phyloP scores from a whole-genome alignment of 257 asterid genomes.

The Vinca minor region DNA sequence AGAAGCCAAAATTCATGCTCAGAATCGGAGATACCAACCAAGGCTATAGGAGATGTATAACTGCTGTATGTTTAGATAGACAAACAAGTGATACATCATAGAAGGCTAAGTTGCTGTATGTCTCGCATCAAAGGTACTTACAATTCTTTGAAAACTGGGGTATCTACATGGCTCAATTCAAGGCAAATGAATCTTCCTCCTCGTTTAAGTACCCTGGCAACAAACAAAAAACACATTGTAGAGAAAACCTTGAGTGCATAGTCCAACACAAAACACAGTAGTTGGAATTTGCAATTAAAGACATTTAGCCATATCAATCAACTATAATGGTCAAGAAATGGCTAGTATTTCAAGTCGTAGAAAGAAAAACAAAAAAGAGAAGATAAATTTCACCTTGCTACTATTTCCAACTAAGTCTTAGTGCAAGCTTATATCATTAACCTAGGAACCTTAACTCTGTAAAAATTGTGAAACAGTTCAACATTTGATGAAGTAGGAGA shows the following conservation, averaged over 20 bases:
- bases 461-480: not conserved
- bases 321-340: not conserved
- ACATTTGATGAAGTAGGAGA: not conserved
- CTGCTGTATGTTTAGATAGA: too few relatives aligned
- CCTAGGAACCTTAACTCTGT: not conserved
- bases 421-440: not conserved
- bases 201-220: conserved; percentile 71
- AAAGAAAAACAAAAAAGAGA: not conserved
- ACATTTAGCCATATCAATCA: not conserved
- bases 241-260: not conserved
- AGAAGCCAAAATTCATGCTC: not conserved
- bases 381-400: not conserved
- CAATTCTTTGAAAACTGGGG: conserved; percentile 69
- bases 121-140: conserved; percentile 30
- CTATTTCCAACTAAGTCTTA: not conserved
- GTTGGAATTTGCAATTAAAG: not conserved
- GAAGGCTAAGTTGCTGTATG: not conserved
- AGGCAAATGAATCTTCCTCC: conserved; percentile 99
- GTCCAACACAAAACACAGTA: not conserved
- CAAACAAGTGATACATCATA: not conserved
- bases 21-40: not conserved
- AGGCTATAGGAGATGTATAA: too few relatives aligned
- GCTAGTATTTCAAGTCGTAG: not conserved
- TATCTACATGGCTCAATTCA: conserved; percentile 82
- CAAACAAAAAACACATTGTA: conserved; percentile 4